Evolutionary conservation across 192 early-diverging fungal species (phyloP).

Genomic region (Tieghemiomyces parasiticus): DNA sequence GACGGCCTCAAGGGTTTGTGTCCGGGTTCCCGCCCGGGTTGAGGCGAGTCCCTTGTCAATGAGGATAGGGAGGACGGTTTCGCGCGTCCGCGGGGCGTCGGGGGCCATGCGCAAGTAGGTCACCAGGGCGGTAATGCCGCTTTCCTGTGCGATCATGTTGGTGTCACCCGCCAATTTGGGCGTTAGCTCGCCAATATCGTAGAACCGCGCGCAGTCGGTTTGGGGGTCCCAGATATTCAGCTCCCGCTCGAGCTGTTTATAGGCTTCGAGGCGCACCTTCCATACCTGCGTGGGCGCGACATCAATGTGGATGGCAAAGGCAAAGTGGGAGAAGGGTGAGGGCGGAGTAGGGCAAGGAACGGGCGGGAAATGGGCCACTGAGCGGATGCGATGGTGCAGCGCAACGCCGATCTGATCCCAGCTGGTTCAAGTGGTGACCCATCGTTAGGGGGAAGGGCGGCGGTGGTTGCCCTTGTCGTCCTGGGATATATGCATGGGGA

Average conservation of each 20-base stretch:
- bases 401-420: too few relatives aligned
- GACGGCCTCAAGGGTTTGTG: slow-evolving; percentile 61
- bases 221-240: slow-evolving; percentile 50
- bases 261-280: slow-evolving; percentile 83
- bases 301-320: too few relatives aligned
- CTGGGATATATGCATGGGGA: too few relatives aligned
- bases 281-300: slow-evolving; percentile 73
- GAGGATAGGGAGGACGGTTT: slow-evolving; percentile 50
- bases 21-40: slow-evolving; percentile 63
- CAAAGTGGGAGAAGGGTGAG: too few relatives aligned
- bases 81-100: slow-evolving; percentile 49
- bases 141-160: slow-evolving; percentile 84
- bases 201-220: slow-evolving; percentile 41
- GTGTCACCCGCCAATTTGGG: slow-evolving; percentile 73
- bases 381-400: too few relatives aligned
- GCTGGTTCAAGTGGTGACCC: too few relatives aligned
- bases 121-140: slow-evolving; percentile 57
- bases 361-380: too few relatives aligned
- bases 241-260: slow-evolving; percentile 57
- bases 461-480: too few relatives aligned
- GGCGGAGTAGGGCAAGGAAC: too few relatives aligned
- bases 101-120: slow-evolving; percentile 72
- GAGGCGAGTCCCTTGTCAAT: slow-evolving; percentile 82
- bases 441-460: too few relatives aligned
- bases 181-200: slow-evolving; percentile 50